phyloP scores from a whole-genome alignment of 768 basidiomycete species.

The Leccinum broughii region DNA sequence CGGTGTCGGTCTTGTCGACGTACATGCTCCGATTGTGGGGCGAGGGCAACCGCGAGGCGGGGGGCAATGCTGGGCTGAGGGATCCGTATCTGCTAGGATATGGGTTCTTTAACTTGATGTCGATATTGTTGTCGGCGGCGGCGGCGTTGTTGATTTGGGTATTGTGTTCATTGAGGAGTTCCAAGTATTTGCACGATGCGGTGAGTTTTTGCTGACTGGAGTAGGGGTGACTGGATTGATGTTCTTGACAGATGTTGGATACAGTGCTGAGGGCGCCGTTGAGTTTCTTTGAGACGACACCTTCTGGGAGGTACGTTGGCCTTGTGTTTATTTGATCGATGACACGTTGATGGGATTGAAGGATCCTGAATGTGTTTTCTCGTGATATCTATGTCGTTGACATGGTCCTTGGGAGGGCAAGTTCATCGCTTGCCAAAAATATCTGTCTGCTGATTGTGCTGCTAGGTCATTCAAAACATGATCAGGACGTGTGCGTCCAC shows the following conservation, averaged over 20 bases:
- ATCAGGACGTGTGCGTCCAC: constrained; percentile 63
- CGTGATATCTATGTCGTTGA: constrained; percentile 88
- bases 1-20: constrained; percentile 56
- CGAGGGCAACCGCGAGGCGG: constrained; percentile 66
- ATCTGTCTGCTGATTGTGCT: not conserved
- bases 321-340: not conserved
- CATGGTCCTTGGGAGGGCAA: constrained; percentile 69
- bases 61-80: constrained; percentile 56
- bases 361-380: constrained; percentile 89
- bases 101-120: constrained; percentile 63
- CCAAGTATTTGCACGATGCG: constrained; percentile 73
- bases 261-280: constrained; percentile 82
- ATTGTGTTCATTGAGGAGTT: constrained; percentile 71
- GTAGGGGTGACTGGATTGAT: not conserved
- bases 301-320: constrained; percentile 65
- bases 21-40: constrained; percentile 80
- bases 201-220: constrained; percentile 38
- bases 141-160: constrained; percentile 74
- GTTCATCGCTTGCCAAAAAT: not conserved
- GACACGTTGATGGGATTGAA: constrained; percentile 24
- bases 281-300: constrained; percentile 89
- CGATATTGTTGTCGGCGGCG: constrained; percentile 52
- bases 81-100: constrained; percentile 61
- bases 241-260: constrained; percentile 61
- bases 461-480: constrained; percentile 61